Evolutionary conservation across 805 yeast genomes (phyloP), one percentile per base, ranked within the genome.

Genomic region (Candida maris): DNA sequence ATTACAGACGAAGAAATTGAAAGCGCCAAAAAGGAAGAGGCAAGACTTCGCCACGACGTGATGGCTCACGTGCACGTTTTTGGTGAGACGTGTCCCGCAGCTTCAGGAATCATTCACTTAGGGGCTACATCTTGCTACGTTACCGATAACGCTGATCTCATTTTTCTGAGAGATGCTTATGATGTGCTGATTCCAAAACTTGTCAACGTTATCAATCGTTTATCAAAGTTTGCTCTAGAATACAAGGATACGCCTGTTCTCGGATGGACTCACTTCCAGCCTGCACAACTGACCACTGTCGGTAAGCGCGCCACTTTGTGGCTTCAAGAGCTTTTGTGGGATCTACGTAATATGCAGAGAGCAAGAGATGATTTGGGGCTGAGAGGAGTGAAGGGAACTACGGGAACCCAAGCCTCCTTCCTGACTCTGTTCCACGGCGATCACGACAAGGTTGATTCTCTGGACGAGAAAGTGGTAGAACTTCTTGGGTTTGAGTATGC

Each of bases 251-350:
- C 89, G 65, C 97, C 98, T 24, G 96, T 89, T 29, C 75, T 93
- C 49, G 98, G 98, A 23, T 93, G 97, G 97, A 93, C 98, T 39
- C 98, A 93, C 67, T 93, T 93, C 79, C 98, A 93, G 71, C 98
- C 98, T 12, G 98, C 98, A 36, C 98, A 93, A 71, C 78, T 93
- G 62, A 91, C 97, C 50, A 93, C 98, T 22, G 95, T 93, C 46
- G 98, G 98, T 63, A 93, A 93, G 73, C 83, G 98, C 68, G 94
- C 95, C 38, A 88, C 97, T 30, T 71, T 93, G 58, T 93, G 98
- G 98, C 71, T 93, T 53, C 98, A 93, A 73, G 98, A 93, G 66
- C 71, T 93, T 54, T 73, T 93, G 55, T 93, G 97, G 98, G 98
- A 93, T 67, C 76, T 93, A 64, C 79, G 98, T 69, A 93, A 93